A percentile compares a stretch with the other conserved stretches of the same genome.
phyloP scores from a whole-genome alignment of 164 flowering plant species.

The Macadamia integrifolia region DNA sequence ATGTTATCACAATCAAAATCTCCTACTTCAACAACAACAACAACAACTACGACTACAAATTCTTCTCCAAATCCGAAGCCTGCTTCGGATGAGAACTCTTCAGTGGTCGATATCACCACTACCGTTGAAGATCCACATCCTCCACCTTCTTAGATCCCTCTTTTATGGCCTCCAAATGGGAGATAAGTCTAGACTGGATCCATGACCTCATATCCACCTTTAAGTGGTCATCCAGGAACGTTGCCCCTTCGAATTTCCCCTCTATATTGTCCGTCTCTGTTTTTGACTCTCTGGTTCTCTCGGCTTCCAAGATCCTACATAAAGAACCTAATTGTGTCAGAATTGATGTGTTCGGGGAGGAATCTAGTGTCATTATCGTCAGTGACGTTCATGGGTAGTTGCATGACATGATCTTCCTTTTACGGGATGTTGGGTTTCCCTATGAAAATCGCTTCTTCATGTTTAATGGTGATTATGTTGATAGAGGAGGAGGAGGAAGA shows the following conservation, averaged over 20 bases:
- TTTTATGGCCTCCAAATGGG: constrained; percentile 40
- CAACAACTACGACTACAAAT: not conserved
- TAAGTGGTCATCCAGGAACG: constrained; percentile 69
- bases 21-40: constrained; percentile 6
- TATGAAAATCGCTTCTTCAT: constrained; percentile 57
- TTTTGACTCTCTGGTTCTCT: too few species aligned
- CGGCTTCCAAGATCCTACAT: too few species aligned
- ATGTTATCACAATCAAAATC: constrained; percentile 10
- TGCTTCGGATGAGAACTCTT: constrained; percentile 5
- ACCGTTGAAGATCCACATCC: constrained; percentile 4
- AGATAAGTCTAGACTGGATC: constrained; percentile 58
- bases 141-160: constrained; percentile 30
- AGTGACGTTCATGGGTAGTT: constrained; percentile 45
- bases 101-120: constrained; percentile 6
- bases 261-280: constrained; percentile 58
- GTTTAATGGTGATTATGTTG: constrained; percentile 97
- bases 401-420: constrained; percentile 64
- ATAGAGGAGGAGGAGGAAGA: constrained; percentile 54
- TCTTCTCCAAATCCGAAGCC: not conserved
- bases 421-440: constrained; percentile 68
- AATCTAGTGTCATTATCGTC: too few species aligned
- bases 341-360: too few species aligned
- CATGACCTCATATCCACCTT: constrained; percentile 40
- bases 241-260: constrained; percentile 57
- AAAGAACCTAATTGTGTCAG: too few species aligned